phyloP scores from a whole-genome alignment of 176 grass and related monocot species.

The Eleusine coracana region DNA sequence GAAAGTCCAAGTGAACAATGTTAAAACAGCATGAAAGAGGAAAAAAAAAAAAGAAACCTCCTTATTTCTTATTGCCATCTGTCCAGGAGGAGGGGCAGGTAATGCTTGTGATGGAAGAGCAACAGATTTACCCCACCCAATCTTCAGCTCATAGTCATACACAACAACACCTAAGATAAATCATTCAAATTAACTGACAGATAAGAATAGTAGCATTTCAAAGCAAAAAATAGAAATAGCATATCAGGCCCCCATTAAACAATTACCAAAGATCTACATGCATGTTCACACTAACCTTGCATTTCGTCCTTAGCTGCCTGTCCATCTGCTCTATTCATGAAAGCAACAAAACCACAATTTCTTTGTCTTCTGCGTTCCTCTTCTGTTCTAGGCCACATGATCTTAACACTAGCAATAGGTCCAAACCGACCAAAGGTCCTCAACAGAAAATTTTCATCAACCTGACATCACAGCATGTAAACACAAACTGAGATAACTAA shows the following conservation, averaged over 20 bases:
- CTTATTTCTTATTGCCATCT: constrained; percentile 99
- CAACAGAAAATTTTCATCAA: constrained; percentile 98
- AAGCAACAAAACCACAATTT: constrained; percentile 99
- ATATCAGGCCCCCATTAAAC: constrained; percentile 25
- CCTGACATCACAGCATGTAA: constrained; percentile 53
- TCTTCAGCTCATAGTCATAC: constrained; percentile 97
- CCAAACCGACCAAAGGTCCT: constrained; percentile 98
- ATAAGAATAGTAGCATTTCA: constrained; percentile 14
- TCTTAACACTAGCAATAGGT: constrained; percentile 98
- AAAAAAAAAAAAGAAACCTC: constrained; percentile 62
- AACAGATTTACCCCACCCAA: constrained; percentile 99
- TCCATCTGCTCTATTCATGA: constrained; percentile 95
- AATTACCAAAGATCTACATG: constrained; percentile 25
- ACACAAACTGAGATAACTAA: constrained; percentile 25
- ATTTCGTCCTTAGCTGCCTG: constrained; percentile 99
- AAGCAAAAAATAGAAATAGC: not conserved
- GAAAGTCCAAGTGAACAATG: constrained; percentile 6
- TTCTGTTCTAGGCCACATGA: constrained; percentile 99
- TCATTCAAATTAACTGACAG: constrained; percentile 28
- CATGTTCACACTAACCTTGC: constrained; percentile 71
- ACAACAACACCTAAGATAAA: constrained; percentile 82
- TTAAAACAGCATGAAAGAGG: not conserved
- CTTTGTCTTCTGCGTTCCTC: constrained; percentile 94
- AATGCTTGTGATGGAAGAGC: constrained; percentile 94
- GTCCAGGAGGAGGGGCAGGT: constrained; percentile 93